Conservation (phyloP, 2,329 filamentous ascomycete species). For the Colletotrichum sp. region DNA sequence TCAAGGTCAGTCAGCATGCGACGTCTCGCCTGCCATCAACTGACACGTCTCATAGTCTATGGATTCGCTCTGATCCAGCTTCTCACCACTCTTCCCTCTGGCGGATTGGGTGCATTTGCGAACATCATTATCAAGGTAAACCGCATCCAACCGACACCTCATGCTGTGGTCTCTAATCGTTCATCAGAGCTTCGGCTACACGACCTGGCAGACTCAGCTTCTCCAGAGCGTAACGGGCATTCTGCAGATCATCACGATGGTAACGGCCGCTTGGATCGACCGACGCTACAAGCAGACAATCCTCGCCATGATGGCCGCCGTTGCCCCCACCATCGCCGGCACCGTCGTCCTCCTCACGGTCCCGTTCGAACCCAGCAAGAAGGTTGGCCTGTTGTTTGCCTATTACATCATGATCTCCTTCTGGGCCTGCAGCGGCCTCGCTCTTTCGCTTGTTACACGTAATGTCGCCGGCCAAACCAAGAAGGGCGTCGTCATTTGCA, state of each 20-base stretch:
- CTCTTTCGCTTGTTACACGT: conserved; percentile 43
- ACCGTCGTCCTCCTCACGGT: conserved; percentile 42
- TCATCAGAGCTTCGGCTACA: conserved; percentile 63
- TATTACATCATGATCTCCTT: conserved; percentile 52
- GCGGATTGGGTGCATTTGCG: conserved; percentile 74
- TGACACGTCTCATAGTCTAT: conserved; percentile 40
- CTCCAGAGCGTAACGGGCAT: conserved; percentile 77
- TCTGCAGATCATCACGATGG: conserved; percentile 74
- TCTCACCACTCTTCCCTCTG: conserved; percentile 75
- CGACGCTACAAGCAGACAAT: conserved; percentile 73
- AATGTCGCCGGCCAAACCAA: conserved; percentile 50
- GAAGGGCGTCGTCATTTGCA: conserved; percentile 44
- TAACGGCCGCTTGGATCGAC: conserved; percentile 70
- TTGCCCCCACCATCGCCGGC: conserved; percentile 59
- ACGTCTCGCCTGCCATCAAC: too few relatives aligned
- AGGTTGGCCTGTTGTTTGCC: conserved; percentile 40
- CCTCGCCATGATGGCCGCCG: conserved; percentile 67
- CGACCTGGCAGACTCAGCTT: conserved; percentile 70
- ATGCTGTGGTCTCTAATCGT: neutral
- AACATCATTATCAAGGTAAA: conserved; percentile 70
- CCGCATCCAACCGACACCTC: neutral
- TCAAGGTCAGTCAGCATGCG: neutral
- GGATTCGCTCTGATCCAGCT: conserved; percentile 70
- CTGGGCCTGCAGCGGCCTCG: conserved; percentile 44
- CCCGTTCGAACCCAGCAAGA: conserved; percentile 34